Conservation (phyloP, 73 alveolate genomes). For the Tetrahymena elliotti region DNA sequence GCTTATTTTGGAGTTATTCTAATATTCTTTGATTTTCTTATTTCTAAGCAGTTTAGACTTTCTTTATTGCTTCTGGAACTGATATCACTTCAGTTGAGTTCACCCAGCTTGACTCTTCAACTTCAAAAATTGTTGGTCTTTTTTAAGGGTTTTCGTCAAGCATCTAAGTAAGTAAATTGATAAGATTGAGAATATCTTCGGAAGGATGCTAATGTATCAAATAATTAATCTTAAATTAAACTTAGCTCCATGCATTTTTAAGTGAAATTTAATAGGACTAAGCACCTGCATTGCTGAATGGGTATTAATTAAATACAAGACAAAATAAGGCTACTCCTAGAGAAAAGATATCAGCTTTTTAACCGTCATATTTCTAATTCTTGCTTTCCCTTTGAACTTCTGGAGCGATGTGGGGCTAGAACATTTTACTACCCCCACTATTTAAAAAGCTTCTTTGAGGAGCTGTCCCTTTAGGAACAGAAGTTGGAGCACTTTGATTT, state of each 20-base stretch:
- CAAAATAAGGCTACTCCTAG: not conserved
- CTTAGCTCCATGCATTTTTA: not conserved
- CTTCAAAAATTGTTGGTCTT: not conserved
- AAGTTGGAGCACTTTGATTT: not conserved
- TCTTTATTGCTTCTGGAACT: not conserved
- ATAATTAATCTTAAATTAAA: not conserved
- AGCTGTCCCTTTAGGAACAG: not conserved
- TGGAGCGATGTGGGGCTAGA: not conserved
- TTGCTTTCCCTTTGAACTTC: not conserved
- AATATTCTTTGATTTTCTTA: not conserved
- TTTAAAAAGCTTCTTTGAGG: not conserved
- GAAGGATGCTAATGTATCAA: not conserved
- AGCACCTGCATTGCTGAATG: not conserved
- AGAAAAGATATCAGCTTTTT: not conserved
- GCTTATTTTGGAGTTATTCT: not conserved
- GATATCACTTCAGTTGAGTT: not conserved
- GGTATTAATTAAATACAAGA: not conserved
- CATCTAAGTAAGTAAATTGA: not conserved
- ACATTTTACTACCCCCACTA: not conserved
- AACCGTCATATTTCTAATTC: not conserved
- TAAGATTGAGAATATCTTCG: not conserved
- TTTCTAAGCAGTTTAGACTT: not conserved
- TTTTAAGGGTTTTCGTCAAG: not conserved
- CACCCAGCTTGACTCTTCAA: not conserved
- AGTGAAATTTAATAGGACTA: not conserved